Evolutionary conservation across 176 grass and related monocot genomes (phyloP), one percentile per base, ranked within the genome.

Genomic region (Aegilops longissima): DNA sequence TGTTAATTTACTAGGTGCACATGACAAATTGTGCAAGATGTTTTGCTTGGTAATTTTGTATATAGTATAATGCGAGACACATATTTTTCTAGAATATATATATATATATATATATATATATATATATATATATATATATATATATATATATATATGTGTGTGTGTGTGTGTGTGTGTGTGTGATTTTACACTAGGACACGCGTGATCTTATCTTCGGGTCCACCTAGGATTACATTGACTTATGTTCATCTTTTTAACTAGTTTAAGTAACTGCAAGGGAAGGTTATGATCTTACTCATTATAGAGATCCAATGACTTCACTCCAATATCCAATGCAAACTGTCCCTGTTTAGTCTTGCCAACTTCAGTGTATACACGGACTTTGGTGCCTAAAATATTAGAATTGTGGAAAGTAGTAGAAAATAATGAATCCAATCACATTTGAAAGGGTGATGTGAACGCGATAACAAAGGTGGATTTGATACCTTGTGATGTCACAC

Each of bases 401-500:
- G 45, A 65, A 65, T 12, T 11, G 3, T 65, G 31, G 16, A 17
- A 36, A 31, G 5, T 34, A 5, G 33, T 6, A 20, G 31, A 69
- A 16, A 35, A 18, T 35, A 69, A 8, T 33, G 0, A 33, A 67
- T 67, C 65, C 29, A 67, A 17, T 69, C 1, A 69, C 5, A 17
- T 36, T 20, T 29, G 8, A 77, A 77, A 21, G 49, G 42, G 72
- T 74, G 23, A 38, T 74, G 8, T 9, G 1, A 74, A 52, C 13
- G 16, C 8, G 27, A 74, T 21, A 35, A 27, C 0, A 54, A 64
- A 39, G 20, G 38, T 61, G 31, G 12, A 58, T 16, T 20, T 70
- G 25, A 24, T 82, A 92, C 92, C 89, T 76, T 94, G 75, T 35
- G 13, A 33, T 24, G 70, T 84, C 10, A 36, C 24, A 16, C 27